Evolutionary conservation across 331 rosid species (phyloP).

Genomic region (Saraca asoca): DNA sequence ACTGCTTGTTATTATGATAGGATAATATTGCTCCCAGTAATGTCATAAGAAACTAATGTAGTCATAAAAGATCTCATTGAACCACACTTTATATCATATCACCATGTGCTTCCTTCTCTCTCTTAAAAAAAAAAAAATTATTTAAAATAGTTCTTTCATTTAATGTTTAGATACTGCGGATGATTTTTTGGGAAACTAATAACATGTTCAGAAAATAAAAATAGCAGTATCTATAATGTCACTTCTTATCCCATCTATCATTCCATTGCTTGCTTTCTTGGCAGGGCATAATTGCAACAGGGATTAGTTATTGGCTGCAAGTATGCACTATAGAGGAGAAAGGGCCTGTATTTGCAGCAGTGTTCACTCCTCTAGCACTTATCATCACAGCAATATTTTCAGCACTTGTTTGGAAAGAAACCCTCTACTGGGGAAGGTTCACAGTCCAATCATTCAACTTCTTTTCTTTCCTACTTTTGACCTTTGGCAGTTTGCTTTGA

Average conservation of each 20-base stretch:
- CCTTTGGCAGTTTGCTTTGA: not conserved
- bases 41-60: conserved; percentile 22
- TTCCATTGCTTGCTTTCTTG: not conserved
- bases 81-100: conserved; percentile 16
- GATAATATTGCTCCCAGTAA: conserved; percentile 4
- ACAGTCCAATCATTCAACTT: not conserved
- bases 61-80: conserved; percentile 29
- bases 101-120: too few relatives aligned
- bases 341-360: conserved; percentile 87
- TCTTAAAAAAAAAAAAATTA: too few relatives aligned
- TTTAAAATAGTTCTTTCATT: too few relatives aligned
- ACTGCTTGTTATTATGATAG: not conserved
- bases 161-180: too few relatives aligned
- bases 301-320: conserved; percentile 91
- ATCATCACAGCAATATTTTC: conserved; percentile 77
- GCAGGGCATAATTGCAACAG: conserved; percentile 89
- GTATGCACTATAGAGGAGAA: conserved; percentile 75
- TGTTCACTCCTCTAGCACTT: conserved; percentile 85
- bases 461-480: too few relatives aligned
- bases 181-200: too few relatives aligned
- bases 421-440: conserved; percentile 82
- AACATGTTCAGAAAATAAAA: too few relatives aligned
- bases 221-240: not conserved
- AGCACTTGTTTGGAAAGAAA: conserved; percentile 77
- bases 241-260: too few relatives aligned